These are phyloP conservation scores for Beauveria sp. DNA, from an alignment of 2,329 filamentous ascomycete species.

Conservation along the genomic window DNA sequence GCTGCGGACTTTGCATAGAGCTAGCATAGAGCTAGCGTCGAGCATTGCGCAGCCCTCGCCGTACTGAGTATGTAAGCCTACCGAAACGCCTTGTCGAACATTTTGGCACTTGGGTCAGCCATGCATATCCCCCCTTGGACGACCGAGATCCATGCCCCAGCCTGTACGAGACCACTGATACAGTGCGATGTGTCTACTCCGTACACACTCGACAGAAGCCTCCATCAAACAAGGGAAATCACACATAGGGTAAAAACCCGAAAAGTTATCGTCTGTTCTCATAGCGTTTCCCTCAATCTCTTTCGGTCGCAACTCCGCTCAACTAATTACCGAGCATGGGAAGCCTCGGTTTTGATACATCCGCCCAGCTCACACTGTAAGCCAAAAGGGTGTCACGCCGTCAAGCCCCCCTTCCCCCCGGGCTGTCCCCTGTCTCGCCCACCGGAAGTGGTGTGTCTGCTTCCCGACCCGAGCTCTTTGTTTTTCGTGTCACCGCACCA, in stretches of 20 bases:
- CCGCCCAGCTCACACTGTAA: not conserved
- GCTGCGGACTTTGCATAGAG: slow-evolving; percentile 6
- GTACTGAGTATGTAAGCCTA: slow-evolving; percentile 19
- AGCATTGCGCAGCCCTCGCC: slow-evolving; percentile 17
- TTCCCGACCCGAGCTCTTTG: not conserved
- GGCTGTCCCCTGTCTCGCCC: not conserved
- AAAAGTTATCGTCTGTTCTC: not conserved
- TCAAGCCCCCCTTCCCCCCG: too few species aligned
- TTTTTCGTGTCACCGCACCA: not conserved
- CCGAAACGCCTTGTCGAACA: slow-evolving; percentile 23
- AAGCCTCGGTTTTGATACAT: not conserved
- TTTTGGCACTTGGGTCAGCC: not conserved
- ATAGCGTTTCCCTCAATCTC: not conserved
- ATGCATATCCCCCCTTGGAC: not conserved
- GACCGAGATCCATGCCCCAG: not conserved
- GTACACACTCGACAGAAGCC: not conserved
- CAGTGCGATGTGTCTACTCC: not conserved
- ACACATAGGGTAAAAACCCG: not conserved
- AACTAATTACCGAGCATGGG: not conserved
- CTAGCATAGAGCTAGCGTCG: slow-evolving; percentile 12
- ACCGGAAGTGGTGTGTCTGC: not conserved
- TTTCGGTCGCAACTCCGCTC: not conserved
- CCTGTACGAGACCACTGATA: not conserved
- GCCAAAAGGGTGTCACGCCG: not conserved
- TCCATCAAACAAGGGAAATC: not conserved